Percentiles rank a stretch among this genome's conserved stretches.
Conservation (phyloP, 139 green algal species). For the Yamagishiella unicocca region DNA sequence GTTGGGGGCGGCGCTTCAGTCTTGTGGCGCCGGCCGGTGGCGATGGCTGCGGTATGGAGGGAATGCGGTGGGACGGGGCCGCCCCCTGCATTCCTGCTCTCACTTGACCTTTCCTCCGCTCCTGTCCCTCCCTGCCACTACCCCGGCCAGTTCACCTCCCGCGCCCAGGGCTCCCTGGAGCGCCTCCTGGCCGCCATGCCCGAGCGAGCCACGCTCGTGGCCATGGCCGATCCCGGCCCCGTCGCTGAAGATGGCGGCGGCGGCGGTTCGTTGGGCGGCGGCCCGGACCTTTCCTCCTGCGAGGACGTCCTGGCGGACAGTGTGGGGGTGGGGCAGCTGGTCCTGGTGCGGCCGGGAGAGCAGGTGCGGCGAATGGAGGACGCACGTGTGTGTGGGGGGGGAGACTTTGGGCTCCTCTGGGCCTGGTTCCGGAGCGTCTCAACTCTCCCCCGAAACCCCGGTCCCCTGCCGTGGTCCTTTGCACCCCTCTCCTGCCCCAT, state of each 20-base stretch:
- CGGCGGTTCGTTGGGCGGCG: neutral
- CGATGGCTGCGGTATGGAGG: too few relatives aligned
- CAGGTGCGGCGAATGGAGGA: slow-evolving; percentile 65
- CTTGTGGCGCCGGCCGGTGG: too few relatives aligned
- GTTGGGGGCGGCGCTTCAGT: too few relatives aligned
- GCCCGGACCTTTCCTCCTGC: slow-evolving; percentile 28
- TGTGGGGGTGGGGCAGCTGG: slow-evolving; percentile 68
- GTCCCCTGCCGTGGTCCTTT: too few relatives aligned
- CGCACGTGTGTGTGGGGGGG: too few relatives aligned
- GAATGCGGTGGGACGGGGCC: too few relatives aligned
- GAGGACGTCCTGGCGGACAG: slow-evolving; percentile 36
- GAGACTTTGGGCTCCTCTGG: too few relatives aligned
- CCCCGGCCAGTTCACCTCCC: slow-evolving; percentile 63
- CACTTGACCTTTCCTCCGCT: neutral
- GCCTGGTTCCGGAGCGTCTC: too few relatives aligned
- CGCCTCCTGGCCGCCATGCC: slow-evolving; percentile 77
- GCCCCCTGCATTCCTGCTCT: too few relatives aligned
- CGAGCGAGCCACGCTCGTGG: slow-evolving; percentile 69
- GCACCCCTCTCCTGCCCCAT: too few relatives aligned
- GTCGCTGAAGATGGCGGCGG: neutral
- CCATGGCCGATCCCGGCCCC: slow-evolving; percentile 37
- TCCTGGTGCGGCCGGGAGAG: slow-evolving; percentile 85
- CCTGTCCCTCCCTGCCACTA: neutral
- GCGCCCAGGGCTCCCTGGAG: slow-evolving; percentile 73
- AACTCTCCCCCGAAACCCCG: too few relatives aligned